phyloP scores from a whole-genome alignment of 2,329 filamentous ascomycete genomes.

The Purpureocillium takamizusanense region DNA sequence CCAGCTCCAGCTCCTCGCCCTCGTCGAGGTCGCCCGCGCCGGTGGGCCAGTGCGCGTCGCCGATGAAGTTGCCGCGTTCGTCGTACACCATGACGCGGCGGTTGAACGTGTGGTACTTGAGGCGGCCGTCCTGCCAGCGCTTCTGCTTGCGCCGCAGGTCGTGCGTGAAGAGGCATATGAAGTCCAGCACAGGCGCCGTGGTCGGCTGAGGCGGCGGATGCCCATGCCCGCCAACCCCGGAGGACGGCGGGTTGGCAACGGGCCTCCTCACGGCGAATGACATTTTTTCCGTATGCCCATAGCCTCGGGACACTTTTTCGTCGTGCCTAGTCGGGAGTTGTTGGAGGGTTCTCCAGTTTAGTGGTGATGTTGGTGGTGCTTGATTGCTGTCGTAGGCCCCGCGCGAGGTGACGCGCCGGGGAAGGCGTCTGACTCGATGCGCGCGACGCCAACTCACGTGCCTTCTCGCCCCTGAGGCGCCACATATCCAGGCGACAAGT shows the following conservation, averaged over 20 bases:
- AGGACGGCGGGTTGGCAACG: neutral
- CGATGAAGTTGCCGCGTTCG: slow-evolving; percentile 68
- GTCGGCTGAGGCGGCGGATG: slow-evolving; percentile 4
- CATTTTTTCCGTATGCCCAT: slow-evolving; percentile 7
- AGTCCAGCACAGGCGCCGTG: slow-evolving; percentile 71
- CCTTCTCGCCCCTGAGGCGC: neutral
- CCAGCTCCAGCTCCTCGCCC: slow-evolving; percentile 73
- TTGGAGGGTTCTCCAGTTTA: no score
- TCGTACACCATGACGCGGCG: slow-evolving; percentile 87
- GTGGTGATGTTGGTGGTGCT: neutral
- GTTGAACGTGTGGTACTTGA: slow-evolving; percentile 88
- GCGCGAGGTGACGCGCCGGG: neutral
- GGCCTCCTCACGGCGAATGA: slow-evolving; percentile 10
- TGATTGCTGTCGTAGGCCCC: neutral
- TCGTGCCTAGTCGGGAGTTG: no score
- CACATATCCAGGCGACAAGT: neutral
- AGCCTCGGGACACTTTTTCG: neutral
- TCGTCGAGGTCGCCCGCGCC: slow-evolving; percentile 56
- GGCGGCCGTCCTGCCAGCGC: slow-evolving; percentile 84
- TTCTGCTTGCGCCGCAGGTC: slow-evolving; percentile 83
- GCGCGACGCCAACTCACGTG: slow-evolving; percentile 14
- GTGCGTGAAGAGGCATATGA: slow-evolving; percentile 77
- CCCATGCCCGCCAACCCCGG: neutral
- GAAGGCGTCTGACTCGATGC: slow-evolving; percentile 12
- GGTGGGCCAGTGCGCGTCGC: slow-evolving; percentile 74